Percentiles rank a stretch among this genome's conserved stretches.
phyloP scores from a whole-genome alignment of 164 flowering plant genomes.

The Brasenia schreberi region DNA sequence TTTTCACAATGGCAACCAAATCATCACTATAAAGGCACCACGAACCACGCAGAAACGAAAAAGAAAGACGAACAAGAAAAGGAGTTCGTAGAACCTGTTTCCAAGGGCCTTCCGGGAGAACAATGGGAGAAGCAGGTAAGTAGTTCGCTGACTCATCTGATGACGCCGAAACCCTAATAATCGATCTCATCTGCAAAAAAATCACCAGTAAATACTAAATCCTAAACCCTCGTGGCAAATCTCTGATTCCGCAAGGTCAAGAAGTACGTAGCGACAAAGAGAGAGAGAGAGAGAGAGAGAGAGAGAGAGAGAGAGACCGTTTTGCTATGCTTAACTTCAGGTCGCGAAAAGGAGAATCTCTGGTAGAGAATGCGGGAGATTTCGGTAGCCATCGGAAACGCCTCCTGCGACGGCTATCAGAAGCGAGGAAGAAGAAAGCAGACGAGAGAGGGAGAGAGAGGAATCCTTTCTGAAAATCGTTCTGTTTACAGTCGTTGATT shows the following conservation, averaged over 20 bases:
- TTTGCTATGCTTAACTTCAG: background rate
- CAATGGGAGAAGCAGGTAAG: constrained; percentile 71
- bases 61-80: background rate
- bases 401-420: no score
- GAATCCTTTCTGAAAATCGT: background rate
- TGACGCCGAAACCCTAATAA: constrained; percentile 6
- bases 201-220: background rate
- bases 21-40: no score
- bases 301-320: background rate
- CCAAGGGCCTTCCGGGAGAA: constrained; percentile 91
- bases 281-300: background rate
- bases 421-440: background rate
- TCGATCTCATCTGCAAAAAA: background rate
- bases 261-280: background rate
- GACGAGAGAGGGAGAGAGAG: background rate
- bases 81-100: constrained; percentile 31
- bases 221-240: no score
- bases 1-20: no score
- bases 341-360: background rate
- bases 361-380: background rate
- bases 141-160: constrained; percentile 21
- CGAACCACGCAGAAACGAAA: background rate
- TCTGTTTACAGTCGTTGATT: background rate
- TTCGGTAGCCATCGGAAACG: background rate
- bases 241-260: background rate